Conservation (phyloP, 495 filamentous ascomycete species). For the Penicillium angulare region DNA sequence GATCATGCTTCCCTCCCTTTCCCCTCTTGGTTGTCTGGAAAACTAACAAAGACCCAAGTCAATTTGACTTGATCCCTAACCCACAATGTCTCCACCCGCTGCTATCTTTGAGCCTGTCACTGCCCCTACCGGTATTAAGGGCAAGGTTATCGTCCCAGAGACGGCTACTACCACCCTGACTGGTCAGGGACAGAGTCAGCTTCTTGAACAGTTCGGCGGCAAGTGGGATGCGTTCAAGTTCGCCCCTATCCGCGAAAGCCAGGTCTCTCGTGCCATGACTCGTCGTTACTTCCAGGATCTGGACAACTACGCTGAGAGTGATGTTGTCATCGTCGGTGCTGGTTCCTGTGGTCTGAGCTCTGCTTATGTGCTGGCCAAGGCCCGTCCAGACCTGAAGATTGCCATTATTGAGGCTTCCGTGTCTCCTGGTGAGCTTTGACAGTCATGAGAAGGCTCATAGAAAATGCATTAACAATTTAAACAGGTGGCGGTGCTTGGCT, state of each 20-base stretch:
- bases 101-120: constrained; percentile 48
- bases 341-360: constrained; percentile 82
- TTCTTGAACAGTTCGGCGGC: constrained; percentile 59
- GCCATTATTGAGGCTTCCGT: constrained; percentile 87
- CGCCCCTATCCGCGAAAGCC: constrained; percentile 81
- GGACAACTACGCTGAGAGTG: constrained; percentile 84
- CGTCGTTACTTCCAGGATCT: constrained; percentile 87
- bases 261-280: constrained; percentile 90
- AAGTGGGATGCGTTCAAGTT: constrained; percentile 81
- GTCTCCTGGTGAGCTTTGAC: constrained; percentile 62
- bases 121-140: constrained; percentile 46
- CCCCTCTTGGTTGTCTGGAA: constrained; percentile 34
- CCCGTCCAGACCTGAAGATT: constrained; percentile 86
- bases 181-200: constrained; percentile 45
- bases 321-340: constrained; percentile 88
- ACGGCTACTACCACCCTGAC: constrained; percentile 33
- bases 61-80: constrained; percentile 37
- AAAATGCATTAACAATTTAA: constrained; percentile 5
- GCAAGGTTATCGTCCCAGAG: constrained; percentile 43
- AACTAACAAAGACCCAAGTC: constrained; percentile 32
- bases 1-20: constrained; percentile 72
- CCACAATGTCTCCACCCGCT: constrained; percentile 75
- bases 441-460: no score
- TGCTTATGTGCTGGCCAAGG: constrained; percentile 79
- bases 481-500: constrained; percentile 84